Base-by-base conservation (phyloP, 805 yeast species). In the Yamadazyma philogaea region DNA sequence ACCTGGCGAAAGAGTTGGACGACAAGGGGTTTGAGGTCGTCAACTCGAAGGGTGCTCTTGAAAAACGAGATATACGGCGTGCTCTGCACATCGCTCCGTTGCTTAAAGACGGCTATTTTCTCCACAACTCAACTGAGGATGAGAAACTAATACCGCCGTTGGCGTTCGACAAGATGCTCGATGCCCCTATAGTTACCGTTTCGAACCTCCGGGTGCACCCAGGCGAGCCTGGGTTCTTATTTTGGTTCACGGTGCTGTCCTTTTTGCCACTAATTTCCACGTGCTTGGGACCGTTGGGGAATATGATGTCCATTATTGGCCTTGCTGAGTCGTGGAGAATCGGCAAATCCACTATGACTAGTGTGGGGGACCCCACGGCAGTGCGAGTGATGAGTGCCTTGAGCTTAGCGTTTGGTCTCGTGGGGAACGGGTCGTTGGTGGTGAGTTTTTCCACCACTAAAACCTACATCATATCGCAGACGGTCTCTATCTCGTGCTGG, bases 251-350 rank as follows among this genome's bases (percentile, higher is more conserved):
- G 11, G 60, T 82, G 0, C 80, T 90, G 3, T 74, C 84, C 2
- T 81, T 81, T 50, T 74, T 87, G 49, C 96, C 96, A 0, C 72
- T 87, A 19, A 57, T 83, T 6, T 81, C 90, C 1, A 88, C 91
- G 3, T 84, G 91, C 50, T 53, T 82, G 28, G 95, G 93, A 0
- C 95, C 96, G 0, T 52, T 87, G 20, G 81, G 91, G 6, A 86
- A 86, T 51, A 75, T 85, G 72, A 72, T 81, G 32, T 83, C 91
- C 0, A 68, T 85, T 4, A 80, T 84, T 1, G 87, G 90, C 5
- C 70, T 86, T 12, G 79, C 81, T 0, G 82, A 84, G 43, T 70
- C 74, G 37, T 87, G 96, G 96, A 59, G 82, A 39, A 34, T 55
- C 4, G 56, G 60, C 18, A 55, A 49, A 3, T 49, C 48, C 3